Conservation (phyloP, 352 stramenopile genomes). For the Pythium chondricola region DNA sequence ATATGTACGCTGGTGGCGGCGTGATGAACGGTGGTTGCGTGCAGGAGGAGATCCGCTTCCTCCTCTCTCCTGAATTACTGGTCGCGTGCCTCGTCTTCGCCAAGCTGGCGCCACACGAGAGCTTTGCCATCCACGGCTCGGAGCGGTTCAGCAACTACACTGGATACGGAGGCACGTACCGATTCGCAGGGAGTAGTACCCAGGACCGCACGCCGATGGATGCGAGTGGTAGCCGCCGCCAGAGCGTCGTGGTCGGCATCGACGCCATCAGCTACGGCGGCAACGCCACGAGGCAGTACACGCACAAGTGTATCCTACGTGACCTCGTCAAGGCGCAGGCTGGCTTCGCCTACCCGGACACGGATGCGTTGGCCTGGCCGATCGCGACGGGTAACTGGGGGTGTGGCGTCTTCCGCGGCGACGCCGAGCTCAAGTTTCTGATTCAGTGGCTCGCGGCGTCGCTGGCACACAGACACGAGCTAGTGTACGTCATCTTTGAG, state of each 20-base stretch:
- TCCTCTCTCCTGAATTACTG: constrained; percentile 66
- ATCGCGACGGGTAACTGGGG: constrained; percentile 80
- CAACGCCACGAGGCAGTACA: constrained; percentile 35
- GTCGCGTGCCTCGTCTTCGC: constrained; percentile 59
- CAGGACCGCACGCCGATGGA: constrained; percentile 25
- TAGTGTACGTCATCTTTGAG: constrained; percentile 65
- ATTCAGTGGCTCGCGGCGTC: constrained; percentile 80
- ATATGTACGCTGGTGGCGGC: constrained; percentile 70
- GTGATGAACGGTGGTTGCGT: constrained; percentile 69
- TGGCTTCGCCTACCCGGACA: constrained; percentile 47
- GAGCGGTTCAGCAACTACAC: constrained; percentile 52
- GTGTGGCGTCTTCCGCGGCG: constrained; percentile 68
- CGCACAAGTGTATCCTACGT: constrained; percentile 35
- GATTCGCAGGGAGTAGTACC: constrained; percentile 31
- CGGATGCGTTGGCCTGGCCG: constrained; percentile 23
- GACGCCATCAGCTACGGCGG: constrained; percentile 62
- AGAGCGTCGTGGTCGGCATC: constrained; percentile 69
- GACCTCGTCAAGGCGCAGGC: constrained; percentile 66
- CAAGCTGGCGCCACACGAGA: constrained; percentile 54
- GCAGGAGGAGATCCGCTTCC: constrained; percentile 82
- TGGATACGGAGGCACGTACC: constrained; percentile 57
- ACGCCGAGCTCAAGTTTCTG: constrained; percentile 74
- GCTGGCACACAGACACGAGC: constrained; percentile 24
- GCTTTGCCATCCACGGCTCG: constrained; percentile 61
- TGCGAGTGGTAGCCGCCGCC: constrained; percentile 13